Evolutionary conservation across 495 filamentous ascomycete genomes (phyloP).

Genomic region (Lophiostoma macrostomum): DNA sequence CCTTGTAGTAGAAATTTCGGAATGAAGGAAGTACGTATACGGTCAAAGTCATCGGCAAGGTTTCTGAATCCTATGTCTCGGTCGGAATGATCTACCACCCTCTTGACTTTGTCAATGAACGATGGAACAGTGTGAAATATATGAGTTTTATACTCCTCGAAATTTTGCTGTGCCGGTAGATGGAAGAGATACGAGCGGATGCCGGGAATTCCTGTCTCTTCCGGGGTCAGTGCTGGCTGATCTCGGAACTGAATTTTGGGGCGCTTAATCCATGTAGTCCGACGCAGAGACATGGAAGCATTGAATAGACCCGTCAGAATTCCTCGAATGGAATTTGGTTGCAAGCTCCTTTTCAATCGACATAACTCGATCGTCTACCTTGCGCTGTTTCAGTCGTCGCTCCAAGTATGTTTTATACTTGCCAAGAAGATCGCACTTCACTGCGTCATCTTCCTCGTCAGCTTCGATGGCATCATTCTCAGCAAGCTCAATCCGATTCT

Average conservation of each 20-base stretch:
- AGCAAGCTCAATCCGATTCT: not conserved
- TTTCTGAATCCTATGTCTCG: not conserved
- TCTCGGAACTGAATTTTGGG: not conserved
- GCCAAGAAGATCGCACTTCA: not conserved
- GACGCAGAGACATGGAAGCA: slow-evolving; percentile 3
- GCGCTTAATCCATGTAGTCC: not conserved
- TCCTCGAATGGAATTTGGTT: not conserved
- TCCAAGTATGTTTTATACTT: not conserved
- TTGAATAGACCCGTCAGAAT: not conserved
- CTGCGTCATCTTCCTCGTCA: not conserved
- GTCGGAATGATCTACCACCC: not conserved
- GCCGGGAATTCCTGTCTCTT: not conserved
- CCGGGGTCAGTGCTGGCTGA: not conserved
- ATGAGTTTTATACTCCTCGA: not conserved
- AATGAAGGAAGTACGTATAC: not conserved
- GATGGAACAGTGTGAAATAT: not conserved
- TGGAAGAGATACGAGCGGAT: not conserved
- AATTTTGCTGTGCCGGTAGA: not conserved
- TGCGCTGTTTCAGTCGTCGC: not conserved
- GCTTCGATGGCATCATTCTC: not conserved
- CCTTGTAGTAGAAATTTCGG: not conserved
- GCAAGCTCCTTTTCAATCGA: not conserved
- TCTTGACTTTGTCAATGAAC: slow-evolving; percentile 4
- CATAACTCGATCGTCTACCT: not conserved
- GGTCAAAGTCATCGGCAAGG: not conserved